Conservation (phyloP, 1,139 yeast species). For the Lodderomyces parapsilosis region DNA sequence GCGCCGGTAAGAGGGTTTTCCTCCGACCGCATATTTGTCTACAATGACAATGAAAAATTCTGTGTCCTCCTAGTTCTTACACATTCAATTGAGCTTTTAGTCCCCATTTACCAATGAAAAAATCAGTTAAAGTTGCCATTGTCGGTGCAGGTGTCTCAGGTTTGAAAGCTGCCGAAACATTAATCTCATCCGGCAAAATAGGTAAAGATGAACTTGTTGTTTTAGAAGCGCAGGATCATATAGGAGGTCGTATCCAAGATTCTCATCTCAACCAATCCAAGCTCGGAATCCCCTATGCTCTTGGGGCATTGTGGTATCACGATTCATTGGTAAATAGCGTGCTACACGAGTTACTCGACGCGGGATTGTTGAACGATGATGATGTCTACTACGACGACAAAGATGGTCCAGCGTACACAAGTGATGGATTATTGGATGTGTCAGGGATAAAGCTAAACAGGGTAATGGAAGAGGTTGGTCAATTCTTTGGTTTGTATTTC, state of each 20-base stretch:
- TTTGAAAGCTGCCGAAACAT: conserved; percentile 67
- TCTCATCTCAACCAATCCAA: conserved; percentile 31
- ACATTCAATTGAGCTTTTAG: not conserved
- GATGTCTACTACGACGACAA: conserved; percentile 48
- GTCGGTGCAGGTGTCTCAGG: conserved; percentile 89
- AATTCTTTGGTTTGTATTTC: conserved; percentile 25
- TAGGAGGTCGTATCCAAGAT: conserved; percentile 48
- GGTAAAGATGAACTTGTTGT: conserved; percentile 33
- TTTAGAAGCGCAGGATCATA: conserved; percentile 49
- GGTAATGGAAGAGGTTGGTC: conserved; percentile 4
- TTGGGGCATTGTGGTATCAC: conserved; percentile 92
- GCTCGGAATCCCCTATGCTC: conserved; percentile 50
- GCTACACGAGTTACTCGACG: conserved; percentile 29
- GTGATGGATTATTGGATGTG: conserved; percentile 21
- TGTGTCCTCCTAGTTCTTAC: not conserved
- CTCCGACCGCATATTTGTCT: no score
- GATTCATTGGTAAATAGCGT: conserved; percentile 66
- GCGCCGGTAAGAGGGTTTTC: no score
- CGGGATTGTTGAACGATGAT: not conserved
- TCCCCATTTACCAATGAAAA: not conserved
- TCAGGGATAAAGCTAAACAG: conserved; percentile 3
- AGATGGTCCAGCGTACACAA: conserved; percentile 1
- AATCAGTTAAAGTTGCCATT: conserved; percentile 22
- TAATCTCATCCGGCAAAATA: conserved; percentile 39
- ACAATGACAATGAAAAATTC: not conserved